phyloP scores from a whole-genome alignment of 805 yeast species.

The Peterozyma xylosa region DNA sequence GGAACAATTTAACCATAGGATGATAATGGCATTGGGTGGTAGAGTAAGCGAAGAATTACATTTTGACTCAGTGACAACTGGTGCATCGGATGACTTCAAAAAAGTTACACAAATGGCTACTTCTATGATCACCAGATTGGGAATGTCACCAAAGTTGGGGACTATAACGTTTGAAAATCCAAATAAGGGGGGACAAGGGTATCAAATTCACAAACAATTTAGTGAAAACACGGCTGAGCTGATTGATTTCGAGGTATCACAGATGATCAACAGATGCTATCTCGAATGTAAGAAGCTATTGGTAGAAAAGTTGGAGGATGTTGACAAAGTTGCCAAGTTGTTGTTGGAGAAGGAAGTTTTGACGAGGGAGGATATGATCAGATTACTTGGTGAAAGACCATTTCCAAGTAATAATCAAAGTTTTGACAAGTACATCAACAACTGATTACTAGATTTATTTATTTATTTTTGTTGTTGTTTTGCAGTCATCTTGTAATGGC shows the following conservation, averaged over 20 bases:
- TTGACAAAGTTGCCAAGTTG: conserved; percentile 82
- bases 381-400: conserved; percentile 84
- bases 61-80: conserved; percentile 87
- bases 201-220: conserved; percentile 58
- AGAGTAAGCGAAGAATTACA: conserved; percentile 93
- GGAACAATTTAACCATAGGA: conserved; percentile 76
- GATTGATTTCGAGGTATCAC: conserved; percentile 78
- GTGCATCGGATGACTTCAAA: conserved; percentile 94
- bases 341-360: conserved; percentile 81
- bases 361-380: conserved; percentile 90
- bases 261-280: conserved; percentile 73
- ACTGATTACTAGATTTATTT: too few relatives aligned
- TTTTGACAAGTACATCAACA: conserved; percentile 55
- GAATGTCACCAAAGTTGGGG: conserved; percentile 89
- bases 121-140: conserved; percentile 85
- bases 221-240: conserved; percentile 78
- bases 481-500: too few relatives aligned
- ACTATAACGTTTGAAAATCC: conserved; percentile 69
- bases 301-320: conserved; percentile 62
- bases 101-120: conserved; percentile 93
- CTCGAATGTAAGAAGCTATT: conserved; percentile 61
- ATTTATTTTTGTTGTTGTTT: too few relatives aligned
- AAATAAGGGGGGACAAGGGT: conserved; percentile 54
- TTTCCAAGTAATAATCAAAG: conserved; percentile 89
- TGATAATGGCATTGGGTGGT: conserved; percentile 97